Evolutionary conservation across 2,329 filamentous ascomycete species (phyloP).

Genomic region (Sarocladiaceae sp.): DNA sequence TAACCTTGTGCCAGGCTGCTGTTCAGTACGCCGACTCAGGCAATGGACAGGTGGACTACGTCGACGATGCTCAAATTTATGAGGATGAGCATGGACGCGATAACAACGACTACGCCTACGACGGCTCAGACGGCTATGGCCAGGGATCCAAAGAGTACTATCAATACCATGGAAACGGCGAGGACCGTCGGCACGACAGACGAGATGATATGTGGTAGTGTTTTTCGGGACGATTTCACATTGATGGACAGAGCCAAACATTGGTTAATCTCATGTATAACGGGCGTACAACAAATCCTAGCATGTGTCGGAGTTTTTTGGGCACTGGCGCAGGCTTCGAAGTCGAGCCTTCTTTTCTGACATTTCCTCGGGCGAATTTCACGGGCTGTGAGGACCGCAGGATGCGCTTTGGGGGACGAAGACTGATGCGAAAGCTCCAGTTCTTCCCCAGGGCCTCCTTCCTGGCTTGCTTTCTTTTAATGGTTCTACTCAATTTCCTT

Average conservation of each 20-base stretch:
- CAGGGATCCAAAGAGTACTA: conserved; percentile 38
- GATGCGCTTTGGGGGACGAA: too few species aligned
- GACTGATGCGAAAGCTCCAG: too few species aligned
- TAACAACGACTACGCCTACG: conserved; percentile 32
- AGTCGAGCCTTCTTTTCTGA: conserved; percentile 17
- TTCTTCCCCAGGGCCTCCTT: too few species aligned
- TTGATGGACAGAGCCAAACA: not conserved
- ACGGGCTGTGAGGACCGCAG: not conserved
- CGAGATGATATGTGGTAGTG: conserved; percentile 38
- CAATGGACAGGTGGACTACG: conserved; percentile 43
- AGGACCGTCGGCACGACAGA: conserved; percentile 30
- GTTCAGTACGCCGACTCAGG: conserved; percentile 43
- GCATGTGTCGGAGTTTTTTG: conserved; percentile 32
- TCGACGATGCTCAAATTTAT: conserved; percentile 49
- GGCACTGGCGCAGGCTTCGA: conserved; percentile 20
- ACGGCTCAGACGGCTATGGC: conserved; percentile 32
- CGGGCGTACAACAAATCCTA: conserved; percentile 19
- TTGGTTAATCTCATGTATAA: conserved; percentile 10
- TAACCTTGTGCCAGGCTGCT: conserved; percentile 29
- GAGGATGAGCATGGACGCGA: conserved; percentile 46
- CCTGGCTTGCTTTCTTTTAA: too few species aligned
- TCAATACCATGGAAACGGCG: conserved; percentile 29
- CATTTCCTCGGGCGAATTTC: conserved; percentile 14
- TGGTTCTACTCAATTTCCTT: too few species aligned
- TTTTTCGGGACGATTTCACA: not conserved